phyloP scores from a whole-genome alignment of 2,329 filamentous ascomycete species.

The Pseudogymnoascus sp. region DNA sequence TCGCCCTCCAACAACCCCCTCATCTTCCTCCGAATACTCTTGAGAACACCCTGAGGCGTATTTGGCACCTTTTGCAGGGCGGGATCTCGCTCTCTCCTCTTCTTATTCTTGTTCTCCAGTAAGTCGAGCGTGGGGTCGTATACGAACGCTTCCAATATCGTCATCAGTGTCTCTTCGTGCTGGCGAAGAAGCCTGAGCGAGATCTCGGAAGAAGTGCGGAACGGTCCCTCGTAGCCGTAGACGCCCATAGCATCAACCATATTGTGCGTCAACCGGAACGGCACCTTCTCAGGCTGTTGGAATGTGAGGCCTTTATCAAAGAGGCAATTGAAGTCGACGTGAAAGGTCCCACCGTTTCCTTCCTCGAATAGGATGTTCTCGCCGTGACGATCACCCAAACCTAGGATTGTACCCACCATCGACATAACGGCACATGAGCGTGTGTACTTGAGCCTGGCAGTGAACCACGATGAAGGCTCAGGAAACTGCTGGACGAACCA shows the following conservation, averaged over 20 bases:
- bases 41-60: conserved; percentile 72
- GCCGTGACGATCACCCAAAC: conserved; percentile 87
- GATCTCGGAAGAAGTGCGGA: conserved; percentile 82
- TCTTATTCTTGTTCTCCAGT: conserved; percentile 56
- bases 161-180: conserved; percentile 95
- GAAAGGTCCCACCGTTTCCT: conserved; percentile 85
- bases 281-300: conserved; percentile 86
- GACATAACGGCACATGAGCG: conserved; percentile 96
- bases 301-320: conserved; percentile 98
- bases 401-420: conserved; percentile 95
- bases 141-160: conserved; percentile 91
- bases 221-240: conserved; percentile 88
- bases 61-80: conserved; percentile 43
- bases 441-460: conserved; percentile 79
- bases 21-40: conserved; percentile 81
- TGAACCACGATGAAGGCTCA: conserved; percentile 86
- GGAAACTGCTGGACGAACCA: conserved; percentile 98
- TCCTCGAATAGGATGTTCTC: conserved; percentile 96
- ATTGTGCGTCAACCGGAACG: conserved; percentile 95
- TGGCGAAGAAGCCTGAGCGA: conserved; percentile 77
- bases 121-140: conserved; percentile 96
- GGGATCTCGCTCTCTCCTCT: conserved; percentile 28
- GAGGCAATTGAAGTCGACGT: conserved; percentile 98
- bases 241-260: conserved; percentile 97
- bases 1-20: conserved; percentile 76